Evolutionary conservation across 305 asterid species (phyloP).

Genomic region (Fraxinus baroniana): DNA sequence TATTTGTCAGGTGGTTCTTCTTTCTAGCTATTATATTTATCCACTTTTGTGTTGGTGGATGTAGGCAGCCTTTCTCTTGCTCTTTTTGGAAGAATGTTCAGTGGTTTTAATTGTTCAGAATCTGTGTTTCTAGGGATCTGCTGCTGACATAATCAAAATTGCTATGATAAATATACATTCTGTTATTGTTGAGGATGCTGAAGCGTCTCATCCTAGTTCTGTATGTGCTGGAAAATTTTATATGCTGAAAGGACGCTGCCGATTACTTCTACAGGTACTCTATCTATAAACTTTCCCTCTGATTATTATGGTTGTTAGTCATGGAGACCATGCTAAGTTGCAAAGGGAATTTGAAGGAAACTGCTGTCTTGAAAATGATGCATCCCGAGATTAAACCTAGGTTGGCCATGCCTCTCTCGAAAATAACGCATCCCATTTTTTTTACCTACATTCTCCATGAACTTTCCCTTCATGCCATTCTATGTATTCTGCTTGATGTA

Average conservation of each 20-base stretch:
- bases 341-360: neutral
- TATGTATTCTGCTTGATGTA: neutral
- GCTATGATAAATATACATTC: slow-evolving; percentile 81
- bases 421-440: neutral
- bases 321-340: neutral
- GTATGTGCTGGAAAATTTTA: slow-evolving; percentile 45
- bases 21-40: slow-evolving; percentile 6
- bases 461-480: neutral
- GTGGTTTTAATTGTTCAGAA: slow-evolving; percentile 19
- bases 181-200: slow-evolving; percentile 57
- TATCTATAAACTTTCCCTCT: slow-evolving; percentile 11
- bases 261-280: slow-evolving; percentile 71
- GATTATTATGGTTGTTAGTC: slow-evolving; percentile 1
- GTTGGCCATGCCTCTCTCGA: neutral
- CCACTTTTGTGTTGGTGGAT: neutral
- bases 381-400: neutral
- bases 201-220: slow-evolving; percentile 44
- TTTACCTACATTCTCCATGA: neutral
- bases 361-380: neutral
- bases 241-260: slow-evolving; percentile 83
- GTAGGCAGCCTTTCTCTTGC: neutral
- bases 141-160: slow-evolving; percentile 91
- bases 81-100: slow-evolving; percentile 9
- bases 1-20: slow-evolving; percentile 77
- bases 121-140: slow-evolving; percentile 72